Evolutionary conservation across 169 alveolate species (phyloP).

Genomic region (Cryptosporidium parvum): DNA sequence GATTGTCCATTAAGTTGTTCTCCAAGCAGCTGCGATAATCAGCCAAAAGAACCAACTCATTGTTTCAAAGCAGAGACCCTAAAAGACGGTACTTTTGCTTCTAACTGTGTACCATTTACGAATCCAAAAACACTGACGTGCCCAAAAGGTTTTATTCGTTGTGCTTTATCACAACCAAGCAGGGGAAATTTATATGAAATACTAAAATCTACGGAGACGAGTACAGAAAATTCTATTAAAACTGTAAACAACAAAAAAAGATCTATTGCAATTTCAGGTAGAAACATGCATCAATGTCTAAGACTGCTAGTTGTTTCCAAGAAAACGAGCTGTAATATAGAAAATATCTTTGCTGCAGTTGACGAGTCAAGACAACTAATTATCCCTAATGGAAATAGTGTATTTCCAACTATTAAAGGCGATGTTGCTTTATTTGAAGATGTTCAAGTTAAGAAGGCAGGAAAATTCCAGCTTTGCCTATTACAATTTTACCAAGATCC

Average conservation of each 20-base stretch:
- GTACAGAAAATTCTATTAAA: slow-evolving; percentile 1
- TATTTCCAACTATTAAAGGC: slow-evolving; percentile 53
- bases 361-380: slow-evolving; percentile 62
- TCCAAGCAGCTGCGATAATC: slow-evolving; percentile 67
- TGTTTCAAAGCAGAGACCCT: slow-evolving; percentile 66
- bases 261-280: slow-evolving; percentile 68
- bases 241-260: slow-evolving; percentile 13
- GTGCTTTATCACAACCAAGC: slow-evolving; percentile 74
- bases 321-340: slow-evolving; percentile 51
- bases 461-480: slow-evolving; percentile 51
- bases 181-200: slow-evolving; percentile 73
- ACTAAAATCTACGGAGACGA: slow-evolving; percentile 2
- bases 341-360: slow-evolving; percentile 66
- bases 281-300: slow-evolving; percentile 74
- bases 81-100: slow-evolving; percentile 48
- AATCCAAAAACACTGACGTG: slow-evolving; percentile 45
- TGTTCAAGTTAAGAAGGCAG: slow-evolving; percentile 57
- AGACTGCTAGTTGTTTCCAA: slow-evolving; percentile 64
- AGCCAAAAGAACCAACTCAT: slow-evolving; percentile 56
- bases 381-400: slow-evolving; percentile 66
- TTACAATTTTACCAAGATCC: slow-evolving; percentile 74
- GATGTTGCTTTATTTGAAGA: slow-evolving; percentile 69
- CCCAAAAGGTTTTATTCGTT: slow-evolving; percentile 60
- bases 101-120: slow-evolving; percentile 60
- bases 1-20: slow-evolving; percentile 73